phyloP scores from a whole-genome alignment of 2,329 filamentous ascomycete species.

The Colletotrichum sp. region DNA sequence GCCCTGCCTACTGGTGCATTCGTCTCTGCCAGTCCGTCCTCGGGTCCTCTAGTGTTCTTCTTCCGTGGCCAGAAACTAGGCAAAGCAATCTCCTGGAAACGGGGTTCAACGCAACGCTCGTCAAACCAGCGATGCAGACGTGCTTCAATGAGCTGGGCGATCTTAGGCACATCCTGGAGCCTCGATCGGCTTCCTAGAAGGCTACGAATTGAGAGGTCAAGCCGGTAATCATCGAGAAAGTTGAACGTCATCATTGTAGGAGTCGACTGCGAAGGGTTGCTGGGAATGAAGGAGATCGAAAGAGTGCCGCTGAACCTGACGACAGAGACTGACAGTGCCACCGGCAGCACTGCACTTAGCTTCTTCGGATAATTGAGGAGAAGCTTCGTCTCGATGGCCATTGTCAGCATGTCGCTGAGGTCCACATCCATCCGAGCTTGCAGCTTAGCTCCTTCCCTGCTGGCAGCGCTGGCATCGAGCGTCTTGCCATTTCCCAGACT shows the following conservation, averaged over 20 bases:
- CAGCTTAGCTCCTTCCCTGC: slow-evolving; percentile 72
- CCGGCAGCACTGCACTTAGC: slow-evolving; percentile 85
- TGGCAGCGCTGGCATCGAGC: slow-evolving; percentile 57
- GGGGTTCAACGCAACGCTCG: slow-evolving; percentile 82
- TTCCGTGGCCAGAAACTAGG: slow-evolving; percentile 85
- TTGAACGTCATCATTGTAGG: slow-evolving; percentile 94
- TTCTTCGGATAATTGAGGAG: slow-evolving; percentile 94
- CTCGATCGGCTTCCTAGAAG: slow-evolving; percentile 80
- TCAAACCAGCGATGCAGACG: slow-evolving; percentile 87
- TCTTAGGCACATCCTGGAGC: slow-evolving; percentile 86
- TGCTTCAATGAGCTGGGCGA: slow-evolving; percentile 82
- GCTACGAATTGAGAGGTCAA: slow-evolving; percentile 82
- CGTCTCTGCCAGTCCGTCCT: slow-evolving; percentile 56
- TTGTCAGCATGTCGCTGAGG: slow-evolving; percentile 91
- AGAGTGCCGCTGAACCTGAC: slow-evolving; percentile 94
- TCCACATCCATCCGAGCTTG: slow-evolving; percentile 98
- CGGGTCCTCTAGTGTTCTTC: slow-evolving; percentile 79
- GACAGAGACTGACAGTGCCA: slow-evolving; percentile 89
- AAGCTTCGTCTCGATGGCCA: slow-evolving; percentile 93
- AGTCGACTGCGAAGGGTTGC: slow-evolving; percentile 68
- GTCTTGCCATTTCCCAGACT: slow-evolving; percentile 55
- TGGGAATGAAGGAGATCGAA: slow-evolving; percentile 90
- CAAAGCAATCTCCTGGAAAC: slow-evolving; percentile 85
- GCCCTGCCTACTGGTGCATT: slow-evolving; percentile 55
- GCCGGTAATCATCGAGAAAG: slow-evolving; percentile 86